Base-by-base conservation (phyloP, 768 basidiomycete genomes). In the Phaeolepiota aurea region DNA sequence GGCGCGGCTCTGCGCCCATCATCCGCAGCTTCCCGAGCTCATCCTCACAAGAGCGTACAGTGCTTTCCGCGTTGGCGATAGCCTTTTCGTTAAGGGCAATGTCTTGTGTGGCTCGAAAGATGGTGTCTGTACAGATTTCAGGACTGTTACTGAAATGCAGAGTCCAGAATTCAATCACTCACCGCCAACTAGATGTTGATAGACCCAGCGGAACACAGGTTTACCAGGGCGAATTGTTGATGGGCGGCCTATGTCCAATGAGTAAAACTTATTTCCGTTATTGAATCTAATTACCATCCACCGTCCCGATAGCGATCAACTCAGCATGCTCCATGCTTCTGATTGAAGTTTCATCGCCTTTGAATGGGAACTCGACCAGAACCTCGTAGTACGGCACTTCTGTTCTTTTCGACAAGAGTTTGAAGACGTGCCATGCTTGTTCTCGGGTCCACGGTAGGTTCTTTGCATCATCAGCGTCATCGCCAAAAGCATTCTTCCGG, bases 401-500 rank as follows among this genome's bases (percentile, higher is more conserved):
- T 18, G 74, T 59, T 36, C 72, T 67, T 47, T 73, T 72, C 1
- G 88, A 71, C 23, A 99, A 71, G 9, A 71, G 65, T 50, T 81
- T 83, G 40, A 97, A 66, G 12, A 98, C 65, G 14, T 68, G 72
- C 90, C 92, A 97, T 0, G 78, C 91, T 54, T 98, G 91, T 45
- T 89, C 83, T 34, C 82, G 69, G 3, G 80, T 72, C 96, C 96
- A 99, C 0, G 78, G 68, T 28, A 94, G 60, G 34, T 54, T 66
- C 60, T 90, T 92, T 2, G 85, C 84, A 52, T 96, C 93, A 41
- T 94, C 90, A 1, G 69, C 60, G 53, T 96, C 93, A 48, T 96
- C 92, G 0, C 92, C 94, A 54, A 97, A 99, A 0, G 87, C 87
- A 35, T 76, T 83, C 71, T 97, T 97, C 35, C 87, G 69, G 37